Evolutionary conservation across 805 yeast species (phyloP), one percentile per base, ranked within the genome.

Genomic region (Wickerhamiella nectarea): DNA sequence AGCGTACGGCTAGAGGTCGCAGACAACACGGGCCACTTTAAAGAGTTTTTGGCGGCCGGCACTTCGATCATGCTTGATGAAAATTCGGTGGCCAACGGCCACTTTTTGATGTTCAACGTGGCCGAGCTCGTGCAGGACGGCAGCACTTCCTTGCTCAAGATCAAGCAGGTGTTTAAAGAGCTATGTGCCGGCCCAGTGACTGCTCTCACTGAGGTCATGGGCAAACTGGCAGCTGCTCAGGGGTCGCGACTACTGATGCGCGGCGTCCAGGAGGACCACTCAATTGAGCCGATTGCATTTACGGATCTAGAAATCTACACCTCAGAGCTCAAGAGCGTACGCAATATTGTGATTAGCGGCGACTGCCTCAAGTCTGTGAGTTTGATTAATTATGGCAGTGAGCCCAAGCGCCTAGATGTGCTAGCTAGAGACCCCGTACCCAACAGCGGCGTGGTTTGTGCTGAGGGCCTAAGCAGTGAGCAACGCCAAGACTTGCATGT

Each of bases 241-340:
- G 95, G 95, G 4, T 94, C 83, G 60, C 81, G 80, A 52, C 60
- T 74, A 2, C 62, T 89, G 51, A 78, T 87, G 2, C 70, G 96
- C 55, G 89, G 82, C 57, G 68, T 86, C 38, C 87, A 82, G 55
- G 93, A 82, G 53, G 91, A 83, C 58, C 81, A 83, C 44, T 72
- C 77, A 34, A 84, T 85, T 3, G 85, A 81, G 24, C 95, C 97
- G 0, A 95, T 91, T 4, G 97, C 97, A 1, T 91, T 91, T 55
- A 68, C 79, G 44, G 97, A 91, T 58, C 73, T 86, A n/a, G 75
- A 86, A 1, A 74, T 86, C 0, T 84, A 75, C 58, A 75, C 84
- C 2, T 69, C 80, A 6, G 94, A 83, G 50, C 71, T 84, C 12
- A 87, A 87, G 61, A 70, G 86, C 50, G 75, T 85, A 57, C 87